Evolutionary conservation across 2,329 filamentous ascomycete species (phyloP), one percentile per base, ranked within the genome.

Genomic region (Cladosporium oxysporum): DNA sequence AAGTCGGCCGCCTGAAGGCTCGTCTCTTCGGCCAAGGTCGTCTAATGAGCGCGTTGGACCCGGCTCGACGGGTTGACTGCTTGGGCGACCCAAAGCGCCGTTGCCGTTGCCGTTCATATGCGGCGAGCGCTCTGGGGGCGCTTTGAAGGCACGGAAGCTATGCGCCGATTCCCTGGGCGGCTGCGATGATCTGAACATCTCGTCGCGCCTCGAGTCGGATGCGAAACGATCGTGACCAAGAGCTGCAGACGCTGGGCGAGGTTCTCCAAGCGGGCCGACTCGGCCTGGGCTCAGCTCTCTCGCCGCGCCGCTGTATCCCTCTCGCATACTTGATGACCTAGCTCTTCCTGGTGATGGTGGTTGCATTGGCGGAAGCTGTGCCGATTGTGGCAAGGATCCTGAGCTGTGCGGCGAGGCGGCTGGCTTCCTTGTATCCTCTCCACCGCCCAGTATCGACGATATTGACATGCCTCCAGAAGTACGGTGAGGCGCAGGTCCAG

Each of bases 391-490:
- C n/a, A 70, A 69, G 8, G 67, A 69, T 26, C 67, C 68, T 3
- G 72, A 66, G 53, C 70, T 68, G 37, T 77, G 74, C 14, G 79
- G 77, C 49, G 79, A 77, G 29, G 71, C 69, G 35, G 69, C 67
- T 31, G 69, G 66, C 47, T 69, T 72, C 18, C 69, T 70, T 14
- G 41, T 53, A 12, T 75, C 75, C 23, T 75, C 72, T 29, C 68
- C 66, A 78, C 88, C 89, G 77, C 88, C 89, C 67, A 91, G 84
- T 78, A 91, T 86, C 53, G 88, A 88, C n/a, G 88, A 90, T 76
- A 91, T 91, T 57, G 89, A 90, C 88, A 91, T 91, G 78, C 87
- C 88, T 62, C 84, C 84, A 14, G 58, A 62, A 16, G 85, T 84
- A 66, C 88, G 83, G 75, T 85, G 81, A 65, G 81, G 77, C 18